A percentile compares a stretch with the other conserved stretches of the same genome.
Evolutionary conservation across 1,139 yeast species (phyloP).

Genomic region (Blastobotrys apis): DNA sequence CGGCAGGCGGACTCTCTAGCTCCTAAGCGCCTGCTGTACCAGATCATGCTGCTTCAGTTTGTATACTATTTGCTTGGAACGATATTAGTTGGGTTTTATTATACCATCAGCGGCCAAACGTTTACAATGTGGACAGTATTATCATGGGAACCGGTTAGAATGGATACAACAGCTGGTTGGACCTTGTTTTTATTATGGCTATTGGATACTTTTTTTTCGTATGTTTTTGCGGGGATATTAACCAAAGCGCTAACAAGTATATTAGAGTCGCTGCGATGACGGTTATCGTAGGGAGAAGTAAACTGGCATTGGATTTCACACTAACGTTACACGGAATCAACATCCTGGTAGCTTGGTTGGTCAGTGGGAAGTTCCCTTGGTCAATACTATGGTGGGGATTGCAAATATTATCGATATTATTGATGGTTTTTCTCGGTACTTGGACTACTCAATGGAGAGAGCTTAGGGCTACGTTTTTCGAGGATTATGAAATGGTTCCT

Average conservation of each 20-base stretch:
- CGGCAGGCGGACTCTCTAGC: constrained; percentile 31
- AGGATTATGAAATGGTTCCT: constrained; percentile 30
- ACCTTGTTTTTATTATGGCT: constrained; percentile 73
- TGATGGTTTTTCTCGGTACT: constrained; percentile 76
- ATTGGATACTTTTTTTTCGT: constrained; percentile 52
- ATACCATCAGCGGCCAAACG: constrained; percentile 35
- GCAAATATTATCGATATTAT: constrained; percentile 61
- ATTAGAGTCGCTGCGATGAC: constrained; percentile 68
- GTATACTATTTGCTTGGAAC: constrained; percentile 37
- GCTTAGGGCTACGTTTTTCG: constrained; percentile 81
- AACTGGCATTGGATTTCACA: constrained; percentile 94
- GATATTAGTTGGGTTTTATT: constrained; percentile 35
- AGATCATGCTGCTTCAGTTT: constrained; percentile 37
- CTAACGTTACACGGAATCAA: constrained; percentile 81
- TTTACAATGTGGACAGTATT: constrained; percentile 69
- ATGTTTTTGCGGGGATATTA: background rate
- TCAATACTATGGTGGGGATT: constrained; percentile 80
- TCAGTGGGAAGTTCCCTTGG: constrained; percentile 62
- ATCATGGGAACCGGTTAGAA: constrained; percentile 71
- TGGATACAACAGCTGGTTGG: constrained; percentile 78
- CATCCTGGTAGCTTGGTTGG: constrained; percentile 62
- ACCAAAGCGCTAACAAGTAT: background rate
- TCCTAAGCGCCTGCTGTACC: constrained; percentile 38
- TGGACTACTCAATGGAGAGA: constrained; percentile 89
- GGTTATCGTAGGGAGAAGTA: constrained; percentile 83